Evolutionary conservation across 2,329 filamentous ascomycete genomes (phyloP).

Genomic region (Madurella fahalii): DNA sequence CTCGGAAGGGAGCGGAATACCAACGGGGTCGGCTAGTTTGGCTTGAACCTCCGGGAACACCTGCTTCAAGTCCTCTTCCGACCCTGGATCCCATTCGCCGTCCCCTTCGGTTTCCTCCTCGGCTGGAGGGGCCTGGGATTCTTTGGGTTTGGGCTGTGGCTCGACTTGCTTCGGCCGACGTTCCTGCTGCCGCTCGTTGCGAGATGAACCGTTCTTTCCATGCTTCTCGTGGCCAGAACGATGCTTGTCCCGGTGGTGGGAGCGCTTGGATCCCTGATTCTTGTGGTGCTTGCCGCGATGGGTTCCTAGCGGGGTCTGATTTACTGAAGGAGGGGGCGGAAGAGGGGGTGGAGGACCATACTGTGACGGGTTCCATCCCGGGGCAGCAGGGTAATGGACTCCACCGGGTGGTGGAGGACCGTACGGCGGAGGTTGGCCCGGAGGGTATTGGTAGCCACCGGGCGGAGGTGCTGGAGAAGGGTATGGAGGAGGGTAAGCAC

Average conservation of each 20-base stretch:
- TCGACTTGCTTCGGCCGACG: constrained; percentile 8
- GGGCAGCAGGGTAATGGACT: constrained; percentile 21
- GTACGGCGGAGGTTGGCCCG: constrained; percentile 14
- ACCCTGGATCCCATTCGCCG: constrained; percentile 30
- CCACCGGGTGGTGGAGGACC: constrained; percentile 15
- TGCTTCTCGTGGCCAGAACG: constrained; percentile 15
- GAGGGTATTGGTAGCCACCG: constrained; percentile 1
- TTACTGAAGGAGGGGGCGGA: constrained; percentile 10
- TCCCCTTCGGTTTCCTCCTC: constrained; percentile 19
- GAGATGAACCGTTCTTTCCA: constrained; percentile 4
- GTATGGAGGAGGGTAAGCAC: constrained; percentile 8
- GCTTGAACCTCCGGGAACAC: constrained; percentile 36
- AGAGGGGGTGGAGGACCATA: constrained; percentile 11
- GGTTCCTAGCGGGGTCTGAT: constrained; percentile 7
- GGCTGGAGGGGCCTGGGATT: constrained; percentile 2
- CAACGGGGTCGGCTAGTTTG: constrained; percentile 44
- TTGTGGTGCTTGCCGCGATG: constrained; percentile 19
- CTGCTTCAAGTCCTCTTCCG: constrained; percentile 38
- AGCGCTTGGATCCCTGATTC: constrained; percentile 15
- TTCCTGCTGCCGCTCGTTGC: constrained; percentile 15
- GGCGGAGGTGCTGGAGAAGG: constrained; percentile 18
- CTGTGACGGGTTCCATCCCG: constrained; percentile 16
- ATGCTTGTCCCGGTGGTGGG: constrained; percentile 15
- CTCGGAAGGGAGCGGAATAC: constrained; percentile 40
- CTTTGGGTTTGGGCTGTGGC: neutral